These are phyloP conservation scores for Podaxis carcinomalis DNA, from an alignment of 768 basidiomycete species.

Conservation along the genomic window DNA sequence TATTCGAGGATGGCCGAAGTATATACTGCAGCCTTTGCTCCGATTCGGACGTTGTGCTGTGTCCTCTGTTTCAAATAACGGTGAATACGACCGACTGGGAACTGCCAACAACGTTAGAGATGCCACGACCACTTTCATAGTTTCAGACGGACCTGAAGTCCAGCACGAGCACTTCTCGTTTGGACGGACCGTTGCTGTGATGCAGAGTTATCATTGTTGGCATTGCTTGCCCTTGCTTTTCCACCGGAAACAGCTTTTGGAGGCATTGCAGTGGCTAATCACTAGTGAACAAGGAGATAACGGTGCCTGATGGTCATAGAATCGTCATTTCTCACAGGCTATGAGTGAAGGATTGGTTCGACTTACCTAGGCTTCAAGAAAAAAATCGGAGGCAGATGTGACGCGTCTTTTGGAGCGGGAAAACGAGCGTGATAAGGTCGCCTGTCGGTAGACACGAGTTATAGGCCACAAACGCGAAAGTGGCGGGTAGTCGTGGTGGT, in stretches of 20 bases:
- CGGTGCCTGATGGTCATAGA: not conserved
- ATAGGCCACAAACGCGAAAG: conserved; percentile 26
- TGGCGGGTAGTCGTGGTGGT: conserved; percentile 35
- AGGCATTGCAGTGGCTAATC: conserved; percentile 8
- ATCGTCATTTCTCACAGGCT: not conserved
- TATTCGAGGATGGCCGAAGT: conserved; percentile 96
- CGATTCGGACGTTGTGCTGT: conserved; percentile 91
- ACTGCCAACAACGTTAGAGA: conserved; percentile 38
- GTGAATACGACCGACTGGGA: conserved; percentile 97
- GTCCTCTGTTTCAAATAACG: conserved; percentile 90
- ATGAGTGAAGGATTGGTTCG: not conserved
- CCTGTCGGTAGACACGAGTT: conserved; percentile 5
- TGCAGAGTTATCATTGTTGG: conserved; percentile 19
- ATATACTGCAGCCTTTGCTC: conserved; percentile 97
- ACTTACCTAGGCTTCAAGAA: conserved; percentile 1
- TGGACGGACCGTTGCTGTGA: conserved; percentile 51
- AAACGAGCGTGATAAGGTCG: not conserved
- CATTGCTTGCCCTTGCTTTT: conserved; percentile 10
- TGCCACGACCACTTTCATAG: not conserved
- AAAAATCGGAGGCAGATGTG: not conserved
- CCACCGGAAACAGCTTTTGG: conserved; percentile 11
- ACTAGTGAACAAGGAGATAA: not conserved
- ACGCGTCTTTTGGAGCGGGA: not conserved
- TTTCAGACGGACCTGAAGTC: conserved; percentile 62
- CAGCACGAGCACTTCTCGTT: conserved; percentile 80